phyloP scores from a whole-genome alignment of 768 basidiomycete species.

The Sporobolomyces pararoseus region DNA sequence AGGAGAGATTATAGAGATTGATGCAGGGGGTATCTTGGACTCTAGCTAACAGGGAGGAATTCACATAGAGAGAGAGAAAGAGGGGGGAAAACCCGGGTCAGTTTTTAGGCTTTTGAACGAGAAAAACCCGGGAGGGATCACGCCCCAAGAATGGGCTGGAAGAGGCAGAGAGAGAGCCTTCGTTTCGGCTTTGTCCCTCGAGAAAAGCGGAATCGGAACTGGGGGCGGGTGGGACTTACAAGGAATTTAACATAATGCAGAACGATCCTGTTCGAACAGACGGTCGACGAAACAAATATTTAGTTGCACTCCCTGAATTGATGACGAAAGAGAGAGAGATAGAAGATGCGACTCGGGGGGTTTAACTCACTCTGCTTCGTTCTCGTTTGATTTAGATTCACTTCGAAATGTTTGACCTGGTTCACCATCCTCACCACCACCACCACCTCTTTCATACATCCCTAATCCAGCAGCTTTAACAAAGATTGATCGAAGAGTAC shows the following conservation, averaged over 20 bases:
- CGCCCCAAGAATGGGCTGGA: too few relatives aligned
- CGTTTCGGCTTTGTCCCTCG: too few relatives aligned
- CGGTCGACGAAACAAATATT: too few relatives aligned
- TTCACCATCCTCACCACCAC: conserved; percentile 47
- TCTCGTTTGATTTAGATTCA: conserved; percentile 88
- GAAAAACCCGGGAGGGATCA: too few relatives aligned
- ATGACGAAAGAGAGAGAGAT: too few relatives aligned
- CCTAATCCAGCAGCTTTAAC: conserved; percentile 42
- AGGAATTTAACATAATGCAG: conserved; percentile 25
- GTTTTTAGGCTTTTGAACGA: too few relatives aligned
- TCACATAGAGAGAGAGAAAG: background rate
- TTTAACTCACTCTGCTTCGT: conserved; percentile 84
- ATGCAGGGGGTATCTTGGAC: conserved; percentile 61
- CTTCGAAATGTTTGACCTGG: conserved; percentile 4
- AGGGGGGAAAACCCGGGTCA: background rate
- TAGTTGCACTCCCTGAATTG: too few relatives aligned
- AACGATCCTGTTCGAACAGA: conserved; percentile 15
- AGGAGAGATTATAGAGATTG: conserved; percentile 87
- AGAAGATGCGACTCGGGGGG: too few relatives aligned
- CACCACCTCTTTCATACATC: conserved; percentile 62
- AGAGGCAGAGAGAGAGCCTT: too few relatives aligned
- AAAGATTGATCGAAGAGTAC: background rate
- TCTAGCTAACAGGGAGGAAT: conserved; percentile 53
- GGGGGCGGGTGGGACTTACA: conserved; percentile 5
- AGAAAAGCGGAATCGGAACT: too few relatives aligned